phyloP scores from a whole-genome alignment of 2,329 filamentous ascomycete genomes.

The Magnaporthiopsis incrustans region DNA sequence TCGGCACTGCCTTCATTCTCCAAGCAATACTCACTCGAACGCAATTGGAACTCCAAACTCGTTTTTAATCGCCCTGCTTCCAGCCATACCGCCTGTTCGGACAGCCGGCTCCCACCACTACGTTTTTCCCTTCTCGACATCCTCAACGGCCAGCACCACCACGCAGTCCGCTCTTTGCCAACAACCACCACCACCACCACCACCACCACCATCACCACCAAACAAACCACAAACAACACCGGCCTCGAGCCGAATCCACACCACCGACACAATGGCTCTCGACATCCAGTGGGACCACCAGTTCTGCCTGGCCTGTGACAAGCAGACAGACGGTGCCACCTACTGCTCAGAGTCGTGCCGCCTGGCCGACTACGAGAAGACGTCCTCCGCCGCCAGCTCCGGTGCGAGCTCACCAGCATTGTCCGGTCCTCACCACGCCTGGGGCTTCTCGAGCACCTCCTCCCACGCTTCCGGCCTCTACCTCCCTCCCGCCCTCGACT shows the following conservation, averaged over 20 bases:
- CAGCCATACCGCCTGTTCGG: not conserved
- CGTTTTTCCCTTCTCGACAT: not conserved
- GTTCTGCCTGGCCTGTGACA: constrained; percentile 91
- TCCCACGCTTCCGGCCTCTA: constrained; percentile 45
- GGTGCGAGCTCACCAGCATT: constrained; percentile 50
- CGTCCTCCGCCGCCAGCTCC: constrained; percentile 45
- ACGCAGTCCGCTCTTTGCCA: not conserved
- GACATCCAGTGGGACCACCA: constrained; percentile 69
- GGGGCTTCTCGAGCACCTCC: constrained; percentile 29
- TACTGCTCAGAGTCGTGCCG: constrained; percentile 93
- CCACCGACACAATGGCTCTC: constrained; percentile 37
- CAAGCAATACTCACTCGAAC: not conserved
- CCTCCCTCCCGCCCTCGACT: constrained; percentile 70
- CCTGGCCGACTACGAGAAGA: constrained; percentile 77
- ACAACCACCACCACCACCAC: too few species aligned
- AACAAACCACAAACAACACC: not conserved
- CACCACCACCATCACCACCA: too few species aligned
- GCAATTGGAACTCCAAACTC: not conserved
- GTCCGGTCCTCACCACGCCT: constrained; percentile 40
- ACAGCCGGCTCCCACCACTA: not conserved
- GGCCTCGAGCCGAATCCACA: not conserved
- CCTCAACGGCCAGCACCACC: not conserved
- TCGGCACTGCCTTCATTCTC: not conserved
- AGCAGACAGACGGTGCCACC: constrained; percentile 70
- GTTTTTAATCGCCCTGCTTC: not conserved